A percentile compares a stretch with the other conserved stretches of the same genome.
These are phyloP conservation scores for Canavalia ensiformis DNA, from an alignment of 306 rosid species.

Conservation along the genomic window DNA sequence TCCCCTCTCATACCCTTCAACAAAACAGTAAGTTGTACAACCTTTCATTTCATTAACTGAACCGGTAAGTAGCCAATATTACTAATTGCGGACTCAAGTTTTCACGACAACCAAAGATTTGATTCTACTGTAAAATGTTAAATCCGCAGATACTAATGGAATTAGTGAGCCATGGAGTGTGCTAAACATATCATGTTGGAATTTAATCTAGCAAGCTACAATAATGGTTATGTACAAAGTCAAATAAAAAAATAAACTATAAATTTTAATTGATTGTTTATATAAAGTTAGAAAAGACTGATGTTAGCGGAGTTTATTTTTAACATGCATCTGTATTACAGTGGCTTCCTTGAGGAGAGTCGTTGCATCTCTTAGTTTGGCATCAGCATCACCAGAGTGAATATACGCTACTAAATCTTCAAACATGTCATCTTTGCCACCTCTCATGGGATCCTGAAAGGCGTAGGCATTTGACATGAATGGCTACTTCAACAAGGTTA, in stretches of 20 bases:
- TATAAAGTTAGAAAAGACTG: conserved; percentile 96
- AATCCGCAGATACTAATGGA: conserved; percentile 2
- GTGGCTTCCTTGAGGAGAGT: too few species aligned
- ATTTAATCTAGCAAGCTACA: conserved; percentile 15
- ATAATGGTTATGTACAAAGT: conserved; percentile 39
- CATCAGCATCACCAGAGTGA: conserved; percentile 74
- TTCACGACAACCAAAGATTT: conserved; percentile 20
- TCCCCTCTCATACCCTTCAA: too few species aligned
- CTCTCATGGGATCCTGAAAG: conserved; percentile 96
- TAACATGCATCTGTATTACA: too few species aligned
- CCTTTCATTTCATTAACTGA: too few species aligned
- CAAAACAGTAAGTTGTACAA: too few species aligned
- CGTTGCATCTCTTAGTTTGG: conserved; percentile 76
- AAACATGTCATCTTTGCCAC: conserved; percentile 81
- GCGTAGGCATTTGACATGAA: conserved; percentile 32
- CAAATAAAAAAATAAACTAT: conserved; percentile 22
- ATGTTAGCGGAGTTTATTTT: conserved; percentile 68
- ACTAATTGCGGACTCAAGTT: neutral
- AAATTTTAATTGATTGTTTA: conserved; percentile 15
- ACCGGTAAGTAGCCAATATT: neutral
- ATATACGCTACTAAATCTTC: conserved; percentile 76
- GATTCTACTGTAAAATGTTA: conserved; percentile 27
- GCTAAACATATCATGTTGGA: conserved; percentile 19
- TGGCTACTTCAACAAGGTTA: neutral
- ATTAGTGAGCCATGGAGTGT: neutral